Evolutionary conservation across 805 yeast species (phyloP), one percentile per base, ranked within the genome.

Genomic region (Metschnikowia orientalis): DNA sequence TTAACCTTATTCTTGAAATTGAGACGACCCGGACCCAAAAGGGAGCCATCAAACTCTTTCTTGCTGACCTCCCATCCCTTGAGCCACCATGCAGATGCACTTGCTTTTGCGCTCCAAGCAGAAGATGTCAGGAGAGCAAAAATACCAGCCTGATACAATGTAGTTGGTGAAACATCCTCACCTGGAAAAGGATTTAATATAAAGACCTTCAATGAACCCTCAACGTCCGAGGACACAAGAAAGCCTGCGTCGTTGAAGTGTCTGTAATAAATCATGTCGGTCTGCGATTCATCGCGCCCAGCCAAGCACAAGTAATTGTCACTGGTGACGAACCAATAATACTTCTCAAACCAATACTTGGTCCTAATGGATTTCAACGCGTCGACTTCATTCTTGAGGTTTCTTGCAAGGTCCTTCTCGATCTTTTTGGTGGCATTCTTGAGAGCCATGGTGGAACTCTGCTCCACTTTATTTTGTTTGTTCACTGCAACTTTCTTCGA

Each of bases 321-420:
- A 44, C 81, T 78, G 0, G 96, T 75, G n/a, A 89, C 67, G 51
- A 92, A 92, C 98, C 98, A 92, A 50, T 71, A 77, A 56, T 81
- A 90, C 57, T 90, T 92, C 54, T 92, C 98, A 62, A 92, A 92
- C 85, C 96, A 89, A 53, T 68, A 80, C 28, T 86, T 87, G 4
- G 74, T 67, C 28, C 97, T 71, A 19, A 83, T 62, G 23, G 73
- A 77, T 41, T 74, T 79, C 36, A 81, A 60, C 6, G 63, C 53
- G 17, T 66, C 71, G 30, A 47, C 45, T 27, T 80, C 77, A 38
- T 75, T 76, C 30, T 71, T 71, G 38, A 84, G 59, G 30, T 72
- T 71, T 45, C 73, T 75, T 34, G 76, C 75, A 48, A 89, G 59
- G 49, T 89, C 95, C 16, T 73, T 76, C 30, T 72, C 71, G 42